Conservation (phyloP, 257 asterid genomes). For the Thymus mandschuricus region DNA sequence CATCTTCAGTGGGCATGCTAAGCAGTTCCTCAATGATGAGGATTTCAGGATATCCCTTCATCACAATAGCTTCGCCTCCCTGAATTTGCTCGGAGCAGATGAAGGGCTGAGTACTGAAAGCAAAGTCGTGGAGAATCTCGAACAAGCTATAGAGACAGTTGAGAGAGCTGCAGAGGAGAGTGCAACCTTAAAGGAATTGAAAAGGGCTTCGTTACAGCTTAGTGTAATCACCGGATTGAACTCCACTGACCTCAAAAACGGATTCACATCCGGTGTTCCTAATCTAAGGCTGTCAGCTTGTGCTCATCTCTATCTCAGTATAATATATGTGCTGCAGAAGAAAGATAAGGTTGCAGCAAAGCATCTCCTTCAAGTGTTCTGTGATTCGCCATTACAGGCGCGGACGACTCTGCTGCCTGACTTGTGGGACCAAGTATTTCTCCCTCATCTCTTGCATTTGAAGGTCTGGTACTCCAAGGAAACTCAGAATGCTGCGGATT, state of each 20-base stretch:
- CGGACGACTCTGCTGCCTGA: slow-evolving; percentile 57
- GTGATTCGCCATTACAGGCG: slow-evolving; percentile 71
- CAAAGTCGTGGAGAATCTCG: slow-evolving; percentile 66
- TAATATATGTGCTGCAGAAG: slow-evolving; percentile 65
- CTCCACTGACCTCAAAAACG: slow-evolving; percentile 54
- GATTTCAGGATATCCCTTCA: slow-evolving; percentile 69
- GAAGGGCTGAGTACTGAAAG: slow-evolving; percentile 46
- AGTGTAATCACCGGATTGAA: slow-evolving; percentile 87
- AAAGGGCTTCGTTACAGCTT: slow-evolving; percentile 73
- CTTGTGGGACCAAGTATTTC: slow-evolving; percentile 71
- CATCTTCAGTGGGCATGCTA: slow-evolving; percentile 55
- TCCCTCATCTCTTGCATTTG: slow-evolving; percentile 62
- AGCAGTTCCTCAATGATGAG: slow-evolving; percentile 56
- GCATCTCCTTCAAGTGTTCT: slow-evolving; percentile 76
- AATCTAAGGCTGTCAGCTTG: slow-evolving; percentile 78
- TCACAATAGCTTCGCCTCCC: slow-evolving; percentile 60
- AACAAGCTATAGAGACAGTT: slow-evolving; percentile 69
- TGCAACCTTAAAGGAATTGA: slow-evolving; percentile 58
- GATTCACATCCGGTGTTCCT: slow-evolving; percentile 68
- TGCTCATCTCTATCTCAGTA: slow-evolving; percentile 87
- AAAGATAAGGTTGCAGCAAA: slow-evolving; percentile 67
- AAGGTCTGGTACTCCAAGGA: slow-evolving; percentile 63
- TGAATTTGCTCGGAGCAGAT: slow-evolving; percentile 45
- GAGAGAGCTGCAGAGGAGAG: slow-evolving; percentile 67
- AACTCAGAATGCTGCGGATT: slow-evolving; percentile 37